Base-by-base conservation (phyloP, 176 grass and related monocot genomes). In the Thinopyrum elongatum region DNA sequence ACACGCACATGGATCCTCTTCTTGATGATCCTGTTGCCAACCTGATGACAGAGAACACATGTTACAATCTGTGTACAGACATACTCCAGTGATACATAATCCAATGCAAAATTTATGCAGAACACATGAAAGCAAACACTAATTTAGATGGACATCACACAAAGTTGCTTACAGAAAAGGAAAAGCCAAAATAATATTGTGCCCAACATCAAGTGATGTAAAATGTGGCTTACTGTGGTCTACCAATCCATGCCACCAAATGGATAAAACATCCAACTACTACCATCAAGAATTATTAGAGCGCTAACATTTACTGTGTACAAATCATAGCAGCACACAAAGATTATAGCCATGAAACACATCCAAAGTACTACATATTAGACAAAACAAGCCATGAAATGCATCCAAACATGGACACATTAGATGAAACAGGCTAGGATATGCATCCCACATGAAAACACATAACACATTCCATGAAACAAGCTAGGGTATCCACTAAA, bases 1-100 rank as follows among this genome's bases (percentile, higher is more conserved):
- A 98, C 91, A 0, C 96, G 96, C 16, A 95, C 96, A 78, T 95
- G 96, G 68, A 98, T 98, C 64, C 96, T 89, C 74, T 98, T 98
- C 79, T 71, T 83, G 71, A 98, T 94, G 70, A 95, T 92, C 47
- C 90, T 90, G 65, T 90, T 90, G 15, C 89, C 77, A 6, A 98
- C 96, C 96, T 98, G 70, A 34, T 47, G 2, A 69, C 3, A 5
- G 15, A 4, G 26, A 69, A 47, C 0, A 47, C 10, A 25, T 0
- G 16, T 39, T 83, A 23, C 27, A 78, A 42, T 36, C 47, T 16
- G 46, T 49, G 14, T 49, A 49, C 12, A 47, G 3, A 44, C 11
- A 44, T 44, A 46, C n/a, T n/a, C 12, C 44, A 47, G 13, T 47
- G 12, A 4, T 47, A 47, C 13, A 14, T 47, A 15, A 1, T 47